Conservation (phyloP, 768 basidiomycete species). For the Gelatoporia subvermispora region DNA sequence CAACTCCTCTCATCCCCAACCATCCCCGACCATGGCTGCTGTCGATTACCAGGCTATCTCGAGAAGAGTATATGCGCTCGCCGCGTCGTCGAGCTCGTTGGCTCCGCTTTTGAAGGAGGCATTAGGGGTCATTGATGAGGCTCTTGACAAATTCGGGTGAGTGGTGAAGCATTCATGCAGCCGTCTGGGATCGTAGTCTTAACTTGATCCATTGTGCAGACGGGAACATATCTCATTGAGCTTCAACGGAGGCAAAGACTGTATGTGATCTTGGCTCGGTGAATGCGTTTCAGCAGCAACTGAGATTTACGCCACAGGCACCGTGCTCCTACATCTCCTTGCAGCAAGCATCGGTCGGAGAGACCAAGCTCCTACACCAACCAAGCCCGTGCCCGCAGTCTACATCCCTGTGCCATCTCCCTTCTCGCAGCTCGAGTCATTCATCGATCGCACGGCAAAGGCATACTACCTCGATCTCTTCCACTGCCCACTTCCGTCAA, state of each 20-base stretch:
- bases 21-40: constrained; percentile 8
- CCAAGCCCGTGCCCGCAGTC: constrained; percentile 56
- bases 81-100: constrained; percentile 49
- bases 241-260: constrained; percentile 99
- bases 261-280: constrained; percentile 40
- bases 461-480: constrained; percentile 77
- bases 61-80: constrained; percentile 57
- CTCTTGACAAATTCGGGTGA: constrained; percentile 77
- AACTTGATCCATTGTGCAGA: constrained; percentile 31
- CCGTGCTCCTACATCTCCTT: constrained; percentile 89
- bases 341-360: constrained; percentile 62
- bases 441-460: constrained; percentile 61
- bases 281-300: neutral
- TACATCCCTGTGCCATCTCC: constrained; percentile 91
- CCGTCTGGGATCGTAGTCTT: neutral
- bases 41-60: constrained; percentile 54
- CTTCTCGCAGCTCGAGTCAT: constrained; percentile 77
- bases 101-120: constrained; percentile 70
- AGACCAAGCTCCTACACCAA: constrained; percentile 27
- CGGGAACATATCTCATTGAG: constrained; percentile 75
- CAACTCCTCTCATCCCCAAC: neutral
- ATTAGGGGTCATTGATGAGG: constrained; percentile 72
- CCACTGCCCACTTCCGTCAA: constrained; percentile 36
- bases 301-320: constrained; percentile 50
- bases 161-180: too few species aligned